A percentile compares a stretch with the other conserved stretches of the same genome.
phyloP scores from a whole-genome alignment of 2,329 filamentous ascomycete genomes.

The Aspergillus ibericus region DNA sequence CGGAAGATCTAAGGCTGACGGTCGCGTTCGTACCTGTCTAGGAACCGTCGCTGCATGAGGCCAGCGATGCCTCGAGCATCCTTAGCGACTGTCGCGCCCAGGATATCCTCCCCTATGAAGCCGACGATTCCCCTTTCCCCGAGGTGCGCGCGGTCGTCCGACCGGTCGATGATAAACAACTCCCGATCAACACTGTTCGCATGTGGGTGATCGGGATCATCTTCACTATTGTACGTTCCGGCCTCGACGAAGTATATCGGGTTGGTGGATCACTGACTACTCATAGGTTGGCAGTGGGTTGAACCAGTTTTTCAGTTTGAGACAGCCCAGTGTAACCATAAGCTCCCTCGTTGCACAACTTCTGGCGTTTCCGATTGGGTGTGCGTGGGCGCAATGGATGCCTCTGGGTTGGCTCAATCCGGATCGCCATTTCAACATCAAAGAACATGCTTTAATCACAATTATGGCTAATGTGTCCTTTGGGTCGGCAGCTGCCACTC shows the following conservation, averaged over 20 bases:
- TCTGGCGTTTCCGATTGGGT: constrained; percentile 47
- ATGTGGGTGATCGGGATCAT: constrained; percentile 42
- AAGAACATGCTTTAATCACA: constrained; percentile 46
- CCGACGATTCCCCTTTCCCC: constrained; percentile 40
- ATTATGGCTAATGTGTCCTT: constrained; percentile 52
- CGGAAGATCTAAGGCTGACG: background rate
- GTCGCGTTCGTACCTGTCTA: constrained; percentile 9
- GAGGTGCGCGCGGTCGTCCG: constrained; percentile 40
- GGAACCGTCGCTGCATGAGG: constrained; percentile 13
- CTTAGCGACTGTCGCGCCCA: constrained; percentile 35
- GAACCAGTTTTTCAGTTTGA: constrained; percentile 42
- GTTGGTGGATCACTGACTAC: constrained; percentile 1
- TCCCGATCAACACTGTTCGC: constrained; percentile 37
- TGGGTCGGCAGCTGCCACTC: constrained; percentile 43
- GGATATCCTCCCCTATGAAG: constrained; percentile 36
- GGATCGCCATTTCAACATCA: constrained; percentile 40
- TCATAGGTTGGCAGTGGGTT: constrained; percentile 37
- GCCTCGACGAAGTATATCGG: background rate
- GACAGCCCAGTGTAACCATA: constrained; percentile 42
- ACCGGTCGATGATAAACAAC: constrained; percentile 31
- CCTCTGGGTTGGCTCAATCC: constrained; percentile 46
- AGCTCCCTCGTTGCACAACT: constrained; percentile 44
- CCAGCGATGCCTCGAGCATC: constrained; percentile 20
- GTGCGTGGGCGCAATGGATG: constrained; percentile 40
- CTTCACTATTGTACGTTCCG: constrained; percentile 37